Percentiles rank a stretch among this genome's conserved stretches.
Evolutionary conservation across 352 stramenopile species (phyloP).

Genomic region (Nothophytophthora sp.): DNA sequence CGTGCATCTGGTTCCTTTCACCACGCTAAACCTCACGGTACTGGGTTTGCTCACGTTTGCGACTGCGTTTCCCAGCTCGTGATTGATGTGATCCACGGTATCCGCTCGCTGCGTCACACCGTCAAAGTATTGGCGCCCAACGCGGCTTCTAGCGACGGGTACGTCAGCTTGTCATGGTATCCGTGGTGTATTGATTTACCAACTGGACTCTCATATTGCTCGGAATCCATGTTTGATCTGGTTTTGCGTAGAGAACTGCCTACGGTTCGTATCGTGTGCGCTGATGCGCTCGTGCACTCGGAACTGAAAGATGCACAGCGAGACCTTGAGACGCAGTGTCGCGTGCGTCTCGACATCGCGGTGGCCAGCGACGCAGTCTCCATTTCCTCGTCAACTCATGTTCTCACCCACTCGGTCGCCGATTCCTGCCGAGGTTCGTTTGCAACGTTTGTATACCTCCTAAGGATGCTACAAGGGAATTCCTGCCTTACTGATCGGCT

Average conservation of each 20-base stretch:
- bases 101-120: slow-evolving; percentile 90
- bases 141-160: slow-evolving; percentile 28
- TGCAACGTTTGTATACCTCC: background rate
- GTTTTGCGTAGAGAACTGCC: slow-evolving; percentile 17
- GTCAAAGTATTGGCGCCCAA: slow-evolving; percentile 71
- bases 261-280: slow-evolving; percentile 35
- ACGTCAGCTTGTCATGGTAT: slow-evolving; percentile 1
- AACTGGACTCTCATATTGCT: background rate
- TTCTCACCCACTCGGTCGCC: slow-evolving; percentile 56
- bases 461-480: slow-evolving; percentile 1
- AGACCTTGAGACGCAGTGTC: slow-evolving; percentile 51
- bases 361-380: slow-evolving; percentile 1
- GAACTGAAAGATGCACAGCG: slow-evolving; percentile 37
- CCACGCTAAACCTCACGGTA: too few species aligned
- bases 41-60: background rate
- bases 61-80: slow-evolving; percentile 66
- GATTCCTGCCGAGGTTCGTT: slow-evolving; percentile 54
- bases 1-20: too few species aligned
- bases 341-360: slow-evolving; percentile 29
- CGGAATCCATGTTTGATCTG: background rate
- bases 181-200: background rate
- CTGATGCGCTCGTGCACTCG: slow-evolving; percentile 23
- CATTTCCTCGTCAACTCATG: slow-evolving; percentile 12
- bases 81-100: slow-evolving; percentile 91
- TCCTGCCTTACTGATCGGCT: background rate